Conservation (phyloP, 768 basidiomycete genomes). For the Suillus hirtellus region DNA sequence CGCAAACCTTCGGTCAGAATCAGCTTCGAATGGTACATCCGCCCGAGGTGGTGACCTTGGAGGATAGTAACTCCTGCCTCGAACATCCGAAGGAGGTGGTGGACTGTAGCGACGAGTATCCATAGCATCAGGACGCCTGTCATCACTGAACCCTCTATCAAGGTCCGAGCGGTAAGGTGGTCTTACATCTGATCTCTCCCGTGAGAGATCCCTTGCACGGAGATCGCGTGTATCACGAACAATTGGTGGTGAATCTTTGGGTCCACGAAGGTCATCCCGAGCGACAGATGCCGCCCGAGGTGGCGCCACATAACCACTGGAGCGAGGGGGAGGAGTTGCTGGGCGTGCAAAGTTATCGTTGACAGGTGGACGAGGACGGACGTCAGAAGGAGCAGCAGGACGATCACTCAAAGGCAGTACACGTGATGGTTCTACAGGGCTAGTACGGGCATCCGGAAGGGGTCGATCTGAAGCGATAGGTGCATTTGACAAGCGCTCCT, state of each 20-base stretch:
- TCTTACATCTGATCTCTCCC: conserved; percentile 35
- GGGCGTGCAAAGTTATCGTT: conserved; percentile 20
- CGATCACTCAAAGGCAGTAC: conserved; percentile 12
- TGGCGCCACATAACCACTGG: conserved; percentile 16
- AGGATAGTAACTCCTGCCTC: conserved; percentile 33
- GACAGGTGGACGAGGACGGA: conserved; percentile 17
- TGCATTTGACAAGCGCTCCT: conserved; percentile 42
- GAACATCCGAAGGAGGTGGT: conserved; percentile 39
- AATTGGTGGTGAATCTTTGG: conserved; percentile 23
- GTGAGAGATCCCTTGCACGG: conserved; percentile 36
- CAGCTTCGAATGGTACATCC: conserved; percentile 32
- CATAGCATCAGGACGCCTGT: conserved; percentile 37
- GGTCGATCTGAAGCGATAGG: conserved; percentile 26
- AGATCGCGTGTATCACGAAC: conserved; percentile 30
- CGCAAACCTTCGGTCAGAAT: conserved; percentile 35
- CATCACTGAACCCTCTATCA: conserved; percentile 37
- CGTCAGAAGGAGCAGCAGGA: conserved; percentile 19
- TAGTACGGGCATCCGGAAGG: conserved; percentile 21
- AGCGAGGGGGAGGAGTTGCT: conserved; percentile 17
- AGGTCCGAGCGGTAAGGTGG: conserved; percentile 40
- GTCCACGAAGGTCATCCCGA: conserved; percentile 36
- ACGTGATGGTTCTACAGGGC: conserved; percentile 15
- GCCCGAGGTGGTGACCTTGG: conserved; percentile 32
- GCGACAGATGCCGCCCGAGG: conserved; percentile 27
- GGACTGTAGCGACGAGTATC: conserved; percentile 33